Evolutionary conservation across 352 stramenopile species (phyloP), one percentile per base, ranked within the genome.

Genomic region (Halophytophthora batemanensis): DNA sequence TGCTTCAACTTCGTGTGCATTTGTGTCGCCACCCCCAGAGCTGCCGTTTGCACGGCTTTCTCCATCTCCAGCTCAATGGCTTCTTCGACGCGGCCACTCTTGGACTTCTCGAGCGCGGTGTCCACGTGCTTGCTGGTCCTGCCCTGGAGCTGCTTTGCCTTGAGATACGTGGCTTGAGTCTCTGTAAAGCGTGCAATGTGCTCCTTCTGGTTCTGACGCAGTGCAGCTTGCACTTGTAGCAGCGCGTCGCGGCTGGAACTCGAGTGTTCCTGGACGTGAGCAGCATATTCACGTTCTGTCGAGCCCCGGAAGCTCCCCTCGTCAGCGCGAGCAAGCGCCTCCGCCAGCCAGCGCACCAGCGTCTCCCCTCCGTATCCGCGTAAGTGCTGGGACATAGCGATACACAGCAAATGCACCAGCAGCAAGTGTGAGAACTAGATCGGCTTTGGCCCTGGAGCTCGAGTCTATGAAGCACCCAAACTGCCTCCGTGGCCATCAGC

Each of bases 171-270:
- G 11, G 56, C 57, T 28, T 81, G 67, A 0, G 64, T 72, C 13
- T 58, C 53, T 10, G 74, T 8, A 44, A 78, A 82, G 14, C 51
- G 57, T 18, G 49, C 51, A 28, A 82, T 76, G 39, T 81, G 71
- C 41, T 76, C 45, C 2, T 64, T 51, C 39, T 82, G 71, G 46
- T 61, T 66, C n/a, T 51, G 42, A 2, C 64, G 61, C 4, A 82
- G 45, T 10, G 74, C 51, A n/a, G 44, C 23, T 29, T 77, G 67
- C 19, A 82, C 65, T 39, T 82, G 67, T 3, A 66, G 23, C 6
- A 82, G 51, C 8, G 71, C 65, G 18, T 78, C 71, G 28, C 59
- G 67, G 21, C 53, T 76, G 6, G 67, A 64, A 8, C 38, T 50
- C 0, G 65, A 50, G 23, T 77, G 22, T n/a, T 68, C 52, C 31